Conservation (phyloP, 148 eudicot species). For the Cornus suecica region DNA sequence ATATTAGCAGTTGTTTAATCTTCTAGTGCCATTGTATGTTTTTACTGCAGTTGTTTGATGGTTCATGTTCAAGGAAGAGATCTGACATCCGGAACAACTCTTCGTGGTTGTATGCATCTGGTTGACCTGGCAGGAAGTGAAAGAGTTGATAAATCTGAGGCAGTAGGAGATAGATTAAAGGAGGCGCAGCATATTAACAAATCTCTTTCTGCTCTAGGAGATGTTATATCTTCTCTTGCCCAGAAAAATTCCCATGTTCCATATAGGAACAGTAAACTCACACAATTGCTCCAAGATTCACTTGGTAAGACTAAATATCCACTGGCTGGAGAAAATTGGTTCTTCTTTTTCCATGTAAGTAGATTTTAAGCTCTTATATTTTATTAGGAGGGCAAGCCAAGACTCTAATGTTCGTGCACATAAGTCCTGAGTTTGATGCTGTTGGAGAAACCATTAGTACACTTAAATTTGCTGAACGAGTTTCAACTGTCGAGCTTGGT, state of each 20-base stretch:
- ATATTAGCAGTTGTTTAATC: too few relatives aligned
- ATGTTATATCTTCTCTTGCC: conserved; percentile 86
- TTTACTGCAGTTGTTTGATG: conserved; percentile 72
- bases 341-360: not conserved
- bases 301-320: conserved; percentile 49
- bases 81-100: conserved; percentile 59
- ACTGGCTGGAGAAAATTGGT: not conserved
- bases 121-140: conserved; percentile 99
- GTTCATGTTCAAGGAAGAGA: conserved; percentile 93
- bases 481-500: conserved; percentile 89
- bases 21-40: not conserved
- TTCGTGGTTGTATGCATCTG: conserved; percentile 90
- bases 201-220: conserved; percentile 94
- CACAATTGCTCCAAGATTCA: conserved; percentile 92
- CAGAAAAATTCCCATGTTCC: conserved; percentile 80
- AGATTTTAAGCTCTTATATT: not conserved
- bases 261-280: conserved; percentile 85
- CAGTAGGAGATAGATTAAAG: conserved; percentile 80
- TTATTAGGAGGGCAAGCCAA: conserved; percentile 88
- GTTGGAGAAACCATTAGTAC: conserved; percentile 86
- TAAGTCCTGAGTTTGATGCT: conserved; percentile 83
- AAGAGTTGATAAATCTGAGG: conserved; percentile 83
- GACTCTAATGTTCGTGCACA: conserved; percentile 96
- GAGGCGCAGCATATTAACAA: conserved; percentile 90
- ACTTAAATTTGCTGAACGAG: conserved; percentile 95